A percentile compares a stretch with the other conserved stretches of the same genome.
Evolutionary conservation across 441 rosid genomes (phyloP).

Genomic region (Aleurites moluccanus): DNA sequence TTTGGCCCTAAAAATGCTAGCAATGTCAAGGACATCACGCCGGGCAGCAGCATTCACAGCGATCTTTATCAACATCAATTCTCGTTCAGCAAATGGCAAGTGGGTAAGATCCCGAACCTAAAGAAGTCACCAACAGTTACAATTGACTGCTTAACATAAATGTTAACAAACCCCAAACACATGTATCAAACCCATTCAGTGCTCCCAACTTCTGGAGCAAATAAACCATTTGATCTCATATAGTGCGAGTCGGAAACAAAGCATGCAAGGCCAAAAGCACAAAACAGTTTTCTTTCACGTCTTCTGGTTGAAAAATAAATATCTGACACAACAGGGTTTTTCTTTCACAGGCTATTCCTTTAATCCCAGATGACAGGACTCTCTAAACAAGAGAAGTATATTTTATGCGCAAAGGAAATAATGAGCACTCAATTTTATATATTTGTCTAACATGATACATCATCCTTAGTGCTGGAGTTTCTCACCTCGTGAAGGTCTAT

Average conservation of each 20-base stretch:
- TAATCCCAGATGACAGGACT: background rate
- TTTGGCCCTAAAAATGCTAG: conserved; percentile 76
- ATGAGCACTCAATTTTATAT: background rate
- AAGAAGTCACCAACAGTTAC: conserved; percentile 14
- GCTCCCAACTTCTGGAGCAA: background rate
- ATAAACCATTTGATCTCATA: conserved; percentile 1
- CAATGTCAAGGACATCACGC: conserved; percentile 83
- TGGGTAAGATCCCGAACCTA: conserved; percentile 74
- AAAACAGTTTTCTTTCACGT: background rate
- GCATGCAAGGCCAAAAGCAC: background rate
- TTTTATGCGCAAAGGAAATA: background rate
- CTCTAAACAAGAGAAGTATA: conserved; percentile 3
- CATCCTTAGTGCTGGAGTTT: background rate
- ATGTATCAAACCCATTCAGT: background rate
- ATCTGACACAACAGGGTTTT: background rate
- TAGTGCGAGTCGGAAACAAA: background rate
- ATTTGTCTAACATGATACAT: background rate
- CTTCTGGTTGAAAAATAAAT: background rate
- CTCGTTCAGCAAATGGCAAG: conserved; percentile 84
- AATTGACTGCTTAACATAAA: conserved; percentile 3
- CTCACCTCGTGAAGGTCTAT: conserved; percentile 81
- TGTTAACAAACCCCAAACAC: conserved; percentile 7
- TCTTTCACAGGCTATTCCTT: background rate
- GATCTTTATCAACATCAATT: conserved; percentile 81
- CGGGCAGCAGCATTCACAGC: conserved; percentile 79